Evolutionary conservation across 139 green algal genomes (phyloP).

Genomic region (Chlorella sp.): DNA sequence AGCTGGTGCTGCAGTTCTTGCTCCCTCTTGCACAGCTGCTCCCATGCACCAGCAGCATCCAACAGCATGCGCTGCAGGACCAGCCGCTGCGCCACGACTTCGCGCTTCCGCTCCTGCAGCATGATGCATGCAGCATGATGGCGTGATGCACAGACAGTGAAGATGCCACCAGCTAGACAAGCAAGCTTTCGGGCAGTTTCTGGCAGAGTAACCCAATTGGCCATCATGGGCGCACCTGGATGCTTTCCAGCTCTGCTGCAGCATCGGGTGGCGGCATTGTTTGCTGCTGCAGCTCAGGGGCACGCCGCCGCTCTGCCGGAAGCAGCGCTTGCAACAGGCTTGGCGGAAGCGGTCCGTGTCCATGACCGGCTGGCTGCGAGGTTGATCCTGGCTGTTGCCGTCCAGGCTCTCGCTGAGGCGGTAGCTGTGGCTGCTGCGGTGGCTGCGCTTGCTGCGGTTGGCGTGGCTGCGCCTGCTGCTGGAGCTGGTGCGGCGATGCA

Average conservation of each 20-base stretch:
- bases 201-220: too few species aligned
- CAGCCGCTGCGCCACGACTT: not conserved
- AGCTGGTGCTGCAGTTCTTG: not conserved
- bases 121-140: not conserved
- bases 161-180: not conserved
- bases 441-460: too few species aligned
- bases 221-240: not conserved
- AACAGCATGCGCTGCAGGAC: conserved; percentile 13
- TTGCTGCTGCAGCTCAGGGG: not conserved
- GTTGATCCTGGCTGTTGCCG: too few species aligned
- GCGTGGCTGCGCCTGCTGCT: too few species aligned
- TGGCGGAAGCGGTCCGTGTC: not conserved
- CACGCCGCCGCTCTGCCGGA: not conserved
- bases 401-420: too few species aligned
- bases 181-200: not conserved
- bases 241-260: not conserved
- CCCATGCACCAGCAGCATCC: not conserved
- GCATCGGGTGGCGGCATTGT: not conserved
- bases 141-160: not conserved
- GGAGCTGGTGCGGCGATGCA: too few species aligned
- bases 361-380: too few species aligned
- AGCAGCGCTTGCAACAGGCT: conserved; percentile 7
- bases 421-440: too few species aligned
- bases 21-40: not conserved
- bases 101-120: not conserved